Base-by-base conservation (phyloP, 257 asterid species). In the Nicotiana obtusifolia region DNA sequence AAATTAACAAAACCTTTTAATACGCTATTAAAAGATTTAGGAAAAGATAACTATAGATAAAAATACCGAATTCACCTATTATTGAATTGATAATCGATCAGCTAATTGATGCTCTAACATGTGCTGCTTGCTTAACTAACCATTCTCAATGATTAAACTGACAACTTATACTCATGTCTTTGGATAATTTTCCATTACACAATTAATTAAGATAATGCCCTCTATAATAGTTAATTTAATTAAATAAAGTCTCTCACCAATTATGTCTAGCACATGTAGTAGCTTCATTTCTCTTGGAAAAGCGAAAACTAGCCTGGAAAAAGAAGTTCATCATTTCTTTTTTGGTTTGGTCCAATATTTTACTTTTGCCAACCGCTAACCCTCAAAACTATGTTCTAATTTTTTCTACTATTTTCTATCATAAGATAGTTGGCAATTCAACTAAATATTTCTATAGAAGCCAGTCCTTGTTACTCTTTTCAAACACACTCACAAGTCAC, bases 101-200 rank as follows among this genome's bases (percentile, higher is more conserved):
- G 56, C 77, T n/a, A 35, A 68, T 69, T 69, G 77, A 41, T 69
- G 77, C 77, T 69, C 24, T 69, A 41, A 69, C 57, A 69, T 69
- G 77, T 69, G 77, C 57, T 69, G 33, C 33, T 69, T 41, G 57
- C n/a, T 69, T 69, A 20, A 69, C 15, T 1, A 41, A 69, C 57
- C 33, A 20, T 20, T 69, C n/a, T 41, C 33, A 41, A 69, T 41
- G 59, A 69, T 69, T 69, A 69, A 69, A 33, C 56, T 69, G 33
- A 41, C 77, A 69, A 41, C 77, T 20, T 5, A 41, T 11, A 41
- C 33, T 41, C 11, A 5, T 69, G 13, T 19, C n/a, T 33, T 37
- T n/a, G n/a, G 33, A 37, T 37, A 68, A 68, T 14, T 49, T 49
- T 49, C 56, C 56, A 68, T 37, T 37, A 37, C 30, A 20, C 28